Base-by-base conservation (phyloP, 75 land plant species). In the Sequoia sempervirens region DNA sequence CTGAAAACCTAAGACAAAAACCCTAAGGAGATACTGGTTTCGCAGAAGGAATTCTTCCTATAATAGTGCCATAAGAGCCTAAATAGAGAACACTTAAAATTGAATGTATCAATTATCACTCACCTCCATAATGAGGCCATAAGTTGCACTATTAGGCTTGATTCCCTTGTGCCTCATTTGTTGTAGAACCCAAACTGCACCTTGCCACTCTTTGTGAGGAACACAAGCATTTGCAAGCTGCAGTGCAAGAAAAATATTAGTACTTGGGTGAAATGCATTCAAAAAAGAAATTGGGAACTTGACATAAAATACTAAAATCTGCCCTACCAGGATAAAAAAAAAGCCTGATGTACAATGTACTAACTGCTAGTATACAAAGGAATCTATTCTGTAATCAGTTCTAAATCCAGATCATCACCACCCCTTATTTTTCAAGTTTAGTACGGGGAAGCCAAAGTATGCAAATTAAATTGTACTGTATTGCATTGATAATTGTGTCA, bases 81-180 rank as follows among this genome's bases (percentile, higher is more conserved):
- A 76, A 76, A 76, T 26, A 30, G 73, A 10, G 32, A 61, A 23
- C 28, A 23, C 7, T 15, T 17, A 74, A 37, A 18, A 14, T 20
- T 74, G 15, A 14, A 74, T 4, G 36, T 6, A 4, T 23, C 10
- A 2, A 76, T 10, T 43, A 20, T 43, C 10, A 23, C 26, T 69
- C 90, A 95, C 99, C 95, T 96, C 99, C 91, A 95, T 95, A 26
- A 92, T 89, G 40, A 96, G 92, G 82, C 99, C 99, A 91, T 91
- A 96, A 1, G 97, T 93, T 78, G 95, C 86, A 85, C 87, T 83
- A 75, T 91, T 88, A 68, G 95, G 97, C 37, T 83, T 41, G 37
- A 87, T 83, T 46, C 86, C 78, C 41, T 56, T 81, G 34, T 86
- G 52, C 68, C 90, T 90, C 32, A 96, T 81, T 70, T 95, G 91